A percentile compares a stretch with the other conserved stretches of the same genome.
phyloP scores from a whole-genome alignment of 441 rosid species.

The Populus hybrid region DNA sequence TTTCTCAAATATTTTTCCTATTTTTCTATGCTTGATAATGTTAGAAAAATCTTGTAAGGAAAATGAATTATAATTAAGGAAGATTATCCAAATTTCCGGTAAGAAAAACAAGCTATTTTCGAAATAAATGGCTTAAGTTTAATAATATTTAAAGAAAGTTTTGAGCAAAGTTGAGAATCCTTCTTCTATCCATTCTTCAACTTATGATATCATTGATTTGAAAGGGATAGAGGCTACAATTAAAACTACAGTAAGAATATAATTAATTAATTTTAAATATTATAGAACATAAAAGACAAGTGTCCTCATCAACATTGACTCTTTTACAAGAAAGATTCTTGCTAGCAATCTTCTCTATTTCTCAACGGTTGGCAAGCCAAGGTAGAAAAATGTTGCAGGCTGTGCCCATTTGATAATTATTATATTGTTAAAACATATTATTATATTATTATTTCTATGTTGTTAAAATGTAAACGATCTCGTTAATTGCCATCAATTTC shows the following conservation, averaged over 20 bases:
- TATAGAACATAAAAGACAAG: conserved; percentile 12
- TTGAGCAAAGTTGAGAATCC: not conserved
- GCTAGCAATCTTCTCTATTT: conserved; percentile 13
- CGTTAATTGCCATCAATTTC: too few species aligned
- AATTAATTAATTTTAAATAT: conserved; percentile 8
- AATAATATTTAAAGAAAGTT: too few species aligned
- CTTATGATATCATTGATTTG: not conserved
- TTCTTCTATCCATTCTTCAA: not conserved
- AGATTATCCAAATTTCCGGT: too few species aligned
- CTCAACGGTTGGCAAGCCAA: conserved; percentile 49
- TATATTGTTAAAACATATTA: not conserved
- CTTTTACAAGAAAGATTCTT: conserved; percentile 17
- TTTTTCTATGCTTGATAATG: too few species aligned
- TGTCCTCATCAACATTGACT: conserved; percentile 39
- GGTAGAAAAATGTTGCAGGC: conserved; percentile 29
- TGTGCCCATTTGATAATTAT: conserved; percentile 4
- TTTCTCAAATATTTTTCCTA: too few species aligned
- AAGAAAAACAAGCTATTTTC: too few species aligned
- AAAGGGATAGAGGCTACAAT: not conserved
- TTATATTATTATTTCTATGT: too few species aligned
- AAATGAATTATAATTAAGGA: too few species aligned
- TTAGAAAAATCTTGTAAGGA: too few species aligned
- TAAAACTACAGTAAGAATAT: not conserved
- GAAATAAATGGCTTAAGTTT: not conserved
- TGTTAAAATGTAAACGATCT: too few species aligned